A percentile compares a stretch with the other conserved stretches of the same genome.
Evolutionary conservation across 768 basidiomycete species (phyloP).

Genomic region (Pisolithus orientalis): DNA sequence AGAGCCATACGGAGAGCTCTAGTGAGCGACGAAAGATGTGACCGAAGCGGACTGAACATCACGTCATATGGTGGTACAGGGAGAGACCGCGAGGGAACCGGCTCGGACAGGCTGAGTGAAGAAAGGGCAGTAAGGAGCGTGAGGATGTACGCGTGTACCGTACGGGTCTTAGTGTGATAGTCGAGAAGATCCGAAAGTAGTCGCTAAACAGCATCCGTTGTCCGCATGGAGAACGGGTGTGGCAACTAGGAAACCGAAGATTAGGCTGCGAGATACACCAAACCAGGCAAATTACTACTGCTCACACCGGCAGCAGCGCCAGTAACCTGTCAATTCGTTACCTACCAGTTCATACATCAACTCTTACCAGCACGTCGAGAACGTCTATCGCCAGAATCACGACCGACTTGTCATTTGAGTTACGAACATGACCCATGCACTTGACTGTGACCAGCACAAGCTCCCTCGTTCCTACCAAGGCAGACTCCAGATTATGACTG

Average conservation of each 20-base stretch:
- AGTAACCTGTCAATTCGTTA: slow-evolving; percentile 42
- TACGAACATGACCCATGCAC: slow-evolving; percentile 12
- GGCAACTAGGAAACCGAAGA: slow-evolving; percentile 14
- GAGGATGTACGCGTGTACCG: slow-evolving; percentile 44
- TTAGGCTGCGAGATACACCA: neutral
- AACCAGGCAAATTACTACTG: slow-evolving; percentile 1
- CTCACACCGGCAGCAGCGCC: slow-evolving; percentile 43
- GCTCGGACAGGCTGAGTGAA: slow-evolving; percentile 12
- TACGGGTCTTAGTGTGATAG: slow-evolving; percentile 69
- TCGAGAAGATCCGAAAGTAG: slow-evolving; percentile 54
- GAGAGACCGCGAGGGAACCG: slow-evolving; percentile 18
- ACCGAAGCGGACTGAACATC: slow-evolving; percentile 12
- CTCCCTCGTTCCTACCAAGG: slow-evolving; percentile 25
- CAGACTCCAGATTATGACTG: slow-evolving; percentile 1
- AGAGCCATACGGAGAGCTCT: slow-evolving; percentile 48
- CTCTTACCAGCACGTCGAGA: slow-evolving; percentile 44
- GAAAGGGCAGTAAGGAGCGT: slow-evolving; percentile 39
- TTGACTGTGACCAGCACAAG: slow-evolving; percentile 33
- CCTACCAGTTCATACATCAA: slow-evolving; percentile 63
- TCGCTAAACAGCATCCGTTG: slow-evolving; percentile 6
- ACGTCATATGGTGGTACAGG: slow-evolving; percentile 37
- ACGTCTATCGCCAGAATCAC: slow-evolving; percentile 32
- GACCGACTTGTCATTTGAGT: slow-evolving; percentile 11
- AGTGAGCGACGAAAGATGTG: slow-evolving; percentile 46
- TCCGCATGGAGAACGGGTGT: neutral